Evolutionary conservation across 192 early-diverging fungal species (phyloP).

Genomic region (Umbelopsis isabellina): DNA sequence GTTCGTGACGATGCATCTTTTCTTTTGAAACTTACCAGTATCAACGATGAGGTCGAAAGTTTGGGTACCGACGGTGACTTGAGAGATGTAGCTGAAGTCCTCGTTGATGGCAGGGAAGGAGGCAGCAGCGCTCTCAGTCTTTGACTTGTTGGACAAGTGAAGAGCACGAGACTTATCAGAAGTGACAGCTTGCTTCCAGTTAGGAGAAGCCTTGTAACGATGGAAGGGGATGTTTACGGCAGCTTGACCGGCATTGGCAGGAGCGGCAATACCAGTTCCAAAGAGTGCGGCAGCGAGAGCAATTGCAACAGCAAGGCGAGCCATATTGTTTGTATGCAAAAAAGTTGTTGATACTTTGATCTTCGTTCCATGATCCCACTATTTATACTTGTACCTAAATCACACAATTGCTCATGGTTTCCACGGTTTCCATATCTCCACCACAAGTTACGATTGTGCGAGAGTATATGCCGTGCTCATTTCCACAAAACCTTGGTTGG

Average conservation of each 20-base stretch:
- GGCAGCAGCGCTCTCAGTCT: background rate
- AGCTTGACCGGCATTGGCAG: constrained; percentile 5
- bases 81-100: constrained; percentile 25
- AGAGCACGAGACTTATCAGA: constrained; percentile 24
- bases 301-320: background rate
- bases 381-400: too few species aligned
- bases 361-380: too few species aligned
- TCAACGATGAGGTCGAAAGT: constrained; percentile 36
- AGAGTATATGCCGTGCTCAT: too few species aligned
- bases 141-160: constrained; percentile 3
- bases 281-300: background rate
- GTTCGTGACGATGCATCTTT: too few species aligned
- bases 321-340: too few species aligned
- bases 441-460: too few species aligned
- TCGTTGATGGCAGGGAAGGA: constrained; percentile 31
- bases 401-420: too few species aligned
- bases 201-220: constrained; percentile 2
- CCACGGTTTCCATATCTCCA: too few species aligned
- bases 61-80: constrained; percentile 28
- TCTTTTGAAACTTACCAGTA: constrained; percentile 2
- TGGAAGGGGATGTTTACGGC: constrained; percentile 8
- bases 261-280: constrained; percentile 3
- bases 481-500: too few species aligned
- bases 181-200: constrained; percentile 26
- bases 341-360: too few species aligned